These are phyloP conservation scores for Talaromyces sp. DNA, from an alignment of 2,329 filamentous ascomycete species.

Conservation along the genomic window DNA sequence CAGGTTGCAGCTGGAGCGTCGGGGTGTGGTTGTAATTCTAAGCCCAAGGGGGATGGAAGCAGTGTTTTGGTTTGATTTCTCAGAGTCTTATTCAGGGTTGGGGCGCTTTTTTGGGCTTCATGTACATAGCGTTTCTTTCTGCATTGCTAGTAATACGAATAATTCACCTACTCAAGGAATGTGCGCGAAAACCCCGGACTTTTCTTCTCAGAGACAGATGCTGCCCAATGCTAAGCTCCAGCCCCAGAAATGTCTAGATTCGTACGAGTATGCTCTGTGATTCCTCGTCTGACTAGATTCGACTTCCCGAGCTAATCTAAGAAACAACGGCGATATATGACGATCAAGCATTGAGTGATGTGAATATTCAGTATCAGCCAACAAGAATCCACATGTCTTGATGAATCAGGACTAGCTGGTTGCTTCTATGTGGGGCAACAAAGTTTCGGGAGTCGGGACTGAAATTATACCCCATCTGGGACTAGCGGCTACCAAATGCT, in stretches of 20 bases:
- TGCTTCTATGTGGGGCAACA: no score
- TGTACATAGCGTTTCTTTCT: conserved; percentile 5
- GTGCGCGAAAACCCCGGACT: no score
- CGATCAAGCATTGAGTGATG: not conserved
- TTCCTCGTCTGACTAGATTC: not conserved
- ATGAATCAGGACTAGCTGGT: no score
- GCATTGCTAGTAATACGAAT: not conserved
- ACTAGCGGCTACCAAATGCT: not conserved
- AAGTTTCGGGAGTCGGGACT: not conserved
- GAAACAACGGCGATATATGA: not conserved
- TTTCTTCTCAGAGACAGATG: not conserved
- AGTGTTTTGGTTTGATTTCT: conserved; percentile 15
- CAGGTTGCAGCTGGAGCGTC: conserved; percentile 53
- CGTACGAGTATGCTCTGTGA: not conserved
- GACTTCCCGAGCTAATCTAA: not conserved
- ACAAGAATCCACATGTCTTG: no score
- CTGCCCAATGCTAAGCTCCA: not conserved
- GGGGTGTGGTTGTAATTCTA: conserved; percentile 36
- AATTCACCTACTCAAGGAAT: not conserved
- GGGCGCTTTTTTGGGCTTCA: not conserved
- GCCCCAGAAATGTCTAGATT: not conserved
- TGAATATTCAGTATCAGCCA: no score
- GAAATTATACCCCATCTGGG: not conserved
- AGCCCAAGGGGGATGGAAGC: conserved; percentile 20
- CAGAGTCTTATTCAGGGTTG: not conserved